Conservation (phyloP, 129 eudicot species). For the Flaveria sonorensis region DNA sequence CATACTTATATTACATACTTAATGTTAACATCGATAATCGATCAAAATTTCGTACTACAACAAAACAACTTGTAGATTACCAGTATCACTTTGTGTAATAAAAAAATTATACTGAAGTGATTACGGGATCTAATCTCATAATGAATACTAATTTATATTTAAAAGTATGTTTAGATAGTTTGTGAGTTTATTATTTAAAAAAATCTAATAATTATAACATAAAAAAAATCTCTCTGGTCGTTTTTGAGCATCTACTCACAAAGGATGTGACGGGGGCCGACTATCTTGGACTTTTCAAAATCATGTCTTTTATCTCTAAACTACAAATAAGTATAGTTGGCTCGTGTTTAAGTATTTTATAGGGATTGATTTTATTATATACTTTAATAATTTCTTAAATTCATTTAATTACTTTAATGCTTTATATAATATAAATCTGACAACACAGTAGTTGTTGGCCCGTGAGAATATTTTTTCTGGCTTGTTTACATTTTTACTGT, state of each 20-base stretch:
- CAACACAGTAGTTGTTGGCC: constrained; percentile 24
- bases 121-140: too few relatives aligned
- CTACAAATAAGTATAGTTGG: constrained; percentile 4
- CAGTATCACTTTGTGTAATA: too few relatives aligned
- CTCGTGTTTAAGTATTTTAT: constrained; percentile 25
- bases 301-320: neutral
- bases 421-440: constrained; percentile 8
- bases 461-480: constrained; percentile 10
- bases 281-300: constrained; percentile 29
- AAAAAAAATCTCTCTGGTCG: neutral
- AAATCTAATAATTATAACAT: neutral
- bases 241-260: neutral
- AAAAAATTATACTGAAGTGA: too few relatives aligned
- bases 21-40: too few relatives aligned
- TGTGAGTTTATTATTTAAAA: too few relatives aligned
- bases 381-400: constrained; percentile 1
- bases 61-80: too few relatives aligned
- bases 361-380: constrained; percentile 1
- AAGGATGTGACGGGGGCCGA: constrained; percentile 12
- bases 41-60: too few relatives aligned
- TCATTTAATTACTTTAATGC: neutral
- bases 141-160: too few relatives aligned
- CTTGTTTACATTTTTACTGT: neutral
- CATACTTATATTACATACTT: too few relatives aligned
- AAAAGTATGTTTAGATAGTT: too few relatives aligned